phyloP scores from a whole-genome alignment of 2,329 filamentous ascomycete genomes.

The Xylariomycetidae sp. region DNA sequence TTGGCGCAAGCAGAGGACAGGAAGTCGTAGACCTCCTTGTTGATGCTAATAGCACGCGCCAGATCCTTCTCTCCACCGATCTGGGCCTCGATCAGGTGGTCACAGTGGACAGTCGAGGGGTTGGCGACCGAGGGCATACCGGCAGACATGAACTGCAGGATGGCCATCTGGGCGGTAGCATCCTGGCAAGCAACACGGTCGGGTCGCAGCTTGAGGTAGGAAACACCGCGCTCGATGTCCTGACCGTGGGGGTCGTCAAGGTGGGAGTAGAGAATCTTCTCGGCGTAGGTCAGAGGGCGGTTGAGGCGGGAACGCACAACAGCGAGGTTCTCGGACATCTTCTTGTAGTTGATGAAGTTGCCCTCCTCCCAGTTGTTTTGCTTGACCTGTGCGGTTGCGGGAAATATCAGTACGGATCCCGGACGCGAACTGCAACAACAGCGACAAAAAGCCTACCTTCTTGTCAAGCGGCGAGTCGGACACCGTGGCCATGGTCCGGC shows the following conservation, averaged over 20 bases:
- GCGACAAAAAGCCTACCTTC: constrained; percentile 56
- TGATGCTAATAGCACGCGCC: constrained; percentile 81
- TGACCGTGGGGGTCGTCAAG: constrained; percentile 94
- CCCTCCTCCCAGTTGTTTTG: constrained; percentile 96
- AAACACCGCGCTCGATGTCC: constrained; percentile 91
- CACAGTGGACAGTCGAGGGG: constrained; percentile 93
- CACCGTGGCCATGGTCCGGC: constrained; percentile 74
- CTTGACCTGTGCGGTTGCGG: constrained; percentile 53
- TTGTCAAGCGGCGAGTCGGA: constrained; percentile 79
- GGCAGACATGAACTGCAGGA: constrained; percentile 98
- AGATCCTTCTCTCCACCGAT: constrained; percentile 91
- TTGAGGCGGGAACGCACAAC: constrained; percentile 87
- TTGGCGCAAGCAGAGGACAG: constrained; percentile 89
- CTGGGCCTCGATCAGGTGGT: constrained; percentile 98
- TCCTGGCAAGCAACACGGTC: constrained; percentile 99
- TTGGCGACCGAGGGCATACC: constrained; percentile 95
- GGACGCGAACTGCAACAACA: constrained; percentile 1
- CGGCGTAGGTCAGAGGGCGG: constrained; percentile 87
- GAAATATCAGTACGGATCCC: constrained; percentile 19
- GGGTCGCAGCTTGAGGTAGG: constrained; percentile 93
- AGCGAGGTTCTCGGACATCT: constrained; percentile 96
- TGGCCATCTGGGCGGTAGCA: constrained; percentile 99
- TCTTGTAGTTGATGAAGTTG: constrained; percentile 99
- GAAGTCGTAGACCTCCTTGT: constrained; percentile 99
- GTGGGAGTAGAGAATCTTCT: constrained; percentile 99